Base-by-base conservation (phyloP, 352 stramenopile genomes). In the Phytophthora colocasiae region DNA sequence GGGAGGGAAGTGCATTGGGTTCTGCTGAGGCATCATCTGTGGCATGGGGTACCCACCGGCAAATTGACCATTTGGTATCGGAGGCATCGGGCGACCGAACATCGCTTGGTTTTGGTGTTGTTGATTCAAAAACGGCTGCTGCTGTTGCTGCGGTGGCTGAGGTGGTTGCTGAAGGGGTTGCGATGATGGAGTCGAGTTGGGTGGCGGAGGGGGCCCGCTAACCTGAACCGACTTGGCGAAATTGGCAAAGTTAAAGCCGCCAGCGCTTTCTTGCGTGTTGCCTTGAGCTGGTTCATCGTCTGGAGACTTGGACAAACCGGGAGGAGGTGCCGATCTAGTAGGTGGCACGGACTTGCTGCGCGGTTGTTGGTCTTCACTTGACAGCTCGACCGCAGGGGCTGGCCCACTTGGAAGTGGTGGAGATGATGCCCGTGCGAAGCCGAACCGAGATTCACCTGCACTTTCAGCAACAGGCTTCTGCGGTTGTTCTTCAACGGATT, bases 381-480 rank as follows among this genome's bases (percentile, higher is more conserved):
- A 22, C 17, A 39, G 14, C 29, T 53, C 44, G 4, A 59, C 26
- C 12, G 11, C 17, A 52, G 60, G 27, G 26, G 40, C 43, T 48
- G 57, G 36, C 22, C 24, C 61, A 57, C 17, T 63, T 10, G 47
- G 46, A 12, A 50, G 24, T 14, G 63, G 38, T 5, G 71, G 40
- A 27, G 65, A 59, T 8, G 58, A 61, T 27, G 61, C 46, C 24
- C 78, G 72, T 19, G 82, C 82, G 65, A 91, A 91, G 19, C 73
- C 81, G 62, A 91, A 91, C 19, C 82, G 82, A 6, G 82, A 88
- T 45, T 83, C 55, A 11, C 46, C 36, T 15, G 43, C 27, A 9
- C 24, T 44, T 14, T 71, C 59, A 43, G 38, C 32, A 43, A 34
- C 39, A 6, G 22, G 29, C 4, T 31, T 22, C 12, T 31, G 62